phyloP scores from a whole-genome alignment of 2,329 filamentous ascomycete genomes.

The Sporothrix schenckii region DNA sequence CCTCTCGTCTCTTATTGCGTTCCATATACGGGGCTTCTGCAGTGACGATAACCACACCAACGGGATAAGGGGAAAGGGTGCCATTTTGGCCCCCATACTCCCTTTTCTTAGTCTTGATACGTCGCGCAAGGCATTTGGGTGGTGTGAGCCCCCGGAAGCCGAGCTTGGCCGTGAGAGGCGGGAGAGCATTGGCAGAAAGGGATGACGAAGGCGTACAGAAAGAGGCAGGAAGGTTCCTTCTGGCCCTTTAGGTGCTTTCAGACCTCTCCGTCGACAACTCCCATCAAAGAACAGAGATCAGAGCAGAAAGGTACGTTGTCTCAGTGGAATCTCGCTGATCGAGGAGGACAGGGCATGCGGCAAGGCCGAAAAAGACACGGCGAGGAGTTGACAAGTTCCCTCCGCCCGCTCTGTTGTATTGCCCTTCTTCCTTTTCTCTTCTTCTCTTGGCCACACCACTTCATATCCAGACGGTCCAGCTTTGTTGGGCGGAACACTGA shows the following conservation, averaged over 20 bases:
- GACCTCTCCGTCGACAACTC: conserved; percentile 4
- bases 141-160: neutral
- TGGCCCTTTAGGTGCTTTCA: neutral
- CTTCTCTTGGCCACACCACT: neutral
- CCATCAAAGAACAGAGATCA: conserved; percentile 44
- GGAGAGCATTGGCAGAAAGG: neutral
- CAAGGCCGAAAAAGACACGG: neutral
- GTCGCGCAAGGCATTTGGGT: neutral
- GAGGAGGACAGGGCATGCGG: neutral
- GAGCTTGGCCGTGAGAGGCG: conserved; percentile 14
- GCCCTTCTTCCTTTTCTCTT: neutral
- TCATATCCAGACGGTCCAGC: neutral
- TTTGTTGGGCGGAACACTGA: conserved; percentile 15
- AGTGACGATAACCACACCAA: conserved; percentile 23
- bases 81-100: neutral
- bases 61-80: neutral
- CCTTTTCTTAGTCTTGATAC: conserved; percentile 13
- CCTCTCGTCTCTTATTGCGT: neutral
- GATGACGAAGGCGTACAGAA: neutral
- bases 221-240: neutral
- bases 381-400: neutral
- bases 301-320: conserved; percentile 38
- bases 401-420: neutral
- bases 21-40: neutral
- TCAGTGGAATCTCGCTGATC: neutral